Evolutionary conservation across 2,329 filamentous ascomycete genomes (phyloP).

Genomic region (Mycosphaerella sp.): DNA sequence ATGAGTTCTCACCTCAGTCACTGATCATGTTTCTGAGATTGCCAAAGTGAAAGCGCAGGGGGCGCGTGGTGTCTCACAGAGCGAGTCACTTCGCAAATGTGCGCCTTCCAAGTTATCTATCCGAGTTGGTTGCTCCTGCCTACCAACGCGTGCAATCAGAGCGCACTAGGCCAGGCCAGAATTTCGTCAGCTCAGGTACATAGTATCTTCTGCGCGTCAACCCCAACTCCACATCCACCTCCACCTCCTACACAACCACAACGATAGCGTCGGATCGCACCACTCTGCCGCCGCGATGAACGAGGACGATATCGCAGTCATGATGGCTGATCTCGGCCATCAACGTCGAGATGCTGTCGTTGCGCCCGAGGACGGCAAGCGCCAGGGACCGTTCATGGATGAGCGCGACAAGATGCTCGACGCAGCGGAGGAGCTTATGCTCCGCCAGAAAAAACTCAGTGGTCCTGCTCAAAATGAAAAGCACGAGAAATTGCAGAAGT

Average conservation of each 20-base stretch:
- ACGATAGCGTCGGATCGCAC: background rate
- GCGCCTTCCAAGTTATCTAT: background rate
- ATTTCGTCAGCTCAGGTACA: background rate
- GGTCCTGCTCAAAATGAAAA: background rate
- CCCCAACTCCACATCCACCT: background rate
- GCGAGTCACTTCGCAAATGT: background rate
- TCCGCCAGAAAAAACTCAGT: background rate
- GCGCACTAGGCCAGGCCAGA: background rate
- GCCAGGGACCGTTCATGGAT: background rate
- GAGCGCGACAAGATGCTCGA: background rate
- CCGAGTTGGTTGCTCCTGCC: background rate
- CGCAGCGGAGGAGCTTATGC: background rate
- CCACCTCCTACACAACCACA: background rate
- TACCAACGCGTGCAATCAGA: background rate
- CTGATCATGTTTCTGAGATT: background rate
- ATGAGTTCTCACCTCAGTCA: background rate
- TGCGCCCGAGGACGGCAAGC: slow-evolving; percentile 11
- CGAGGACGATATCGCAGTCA: slow-evolving; percentile 13
- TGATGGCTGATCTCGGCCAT: slow-evolving; percentile 25
- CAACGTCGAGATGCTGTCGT: slow-evolving; percentile 22
- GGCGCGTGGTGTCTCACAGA: background rate
- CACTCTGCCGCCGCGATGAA: background rate
- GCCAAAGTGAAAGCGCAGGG: background rate
- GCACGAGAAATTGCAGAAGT: background rate
- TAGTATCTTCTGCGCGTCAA: background rate